Evolutionary conservation across 129 eudicot species (phyloP).

Genomic region (Artemisia annua): DNA sequence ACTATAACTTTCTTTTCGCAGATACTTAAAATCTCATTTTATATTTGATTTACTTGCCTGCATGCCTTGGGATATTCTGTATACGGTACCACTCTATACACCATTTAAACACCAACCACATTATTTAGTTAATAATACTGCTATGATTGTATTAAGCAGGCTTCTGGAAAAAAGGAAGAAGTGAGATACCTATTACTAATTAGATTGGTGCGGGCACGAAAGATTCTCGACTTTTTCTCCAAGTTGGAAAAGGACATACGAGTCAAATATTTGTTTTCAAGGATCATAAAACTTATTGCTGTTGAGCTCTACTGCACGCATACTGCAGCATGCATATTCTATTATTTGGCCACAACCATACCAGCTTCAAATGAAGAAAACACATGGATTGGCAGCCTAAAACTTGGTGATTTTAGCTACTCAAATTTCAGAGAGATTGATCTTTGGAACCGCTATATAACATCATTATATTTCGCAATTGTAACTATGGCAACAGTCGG

Average conservation of each 20-base stretch:
- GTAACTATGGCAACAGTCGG: slow-evolving; percentile 98
- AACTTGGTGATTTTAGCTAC: slow-evolving; percentile 80
- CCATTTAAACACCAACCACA: not conserved
- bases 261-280: slow-evolving; percentile 75
- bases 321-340: slow-evolving; percentile 97
- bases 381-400: slow-evolving; percentile 96
- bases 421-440: slow-evolving; percentile 78
- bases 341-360: slow-evolving; percentile 82
- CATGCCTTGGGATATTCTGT: slow-evolving; percentile 88
- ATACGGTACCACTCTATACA: slow-evolving; percentile 49
- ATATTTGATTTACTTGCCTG: slow-evolving; percentile 73
- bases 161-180: slow-evolving; percentile 60
- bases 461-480: slow-evolving; percentile 83
- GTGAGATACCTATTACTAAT: slow-evolving; percentile 77
- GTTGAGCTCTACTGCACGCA: slow-evolving; percentile 96
- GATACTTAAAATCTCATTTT: slow-evolving; percentile 84
- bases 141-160: slow-evolving; percentile 41
- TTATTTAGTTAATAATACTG: not conserved
- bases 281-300: slow-evolving; percentile 72
- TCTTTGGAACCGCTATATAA: slow-evolving; percentile 70
- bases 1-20: slow-evolving; percentile 23
- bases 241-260: slow-evolving; percentile 80
- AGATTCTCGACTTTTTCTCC: slow-evolving; percentile 50
- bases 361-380: slow-evolving; percentile 70
- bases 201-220: slow-evolving; percentile 73